These are phyloP conservation scores for Ceratobasidium sp. DNA, from an alignment of 1,284 basidiomycete genomes.

Conservation along the genomic window DNA sequence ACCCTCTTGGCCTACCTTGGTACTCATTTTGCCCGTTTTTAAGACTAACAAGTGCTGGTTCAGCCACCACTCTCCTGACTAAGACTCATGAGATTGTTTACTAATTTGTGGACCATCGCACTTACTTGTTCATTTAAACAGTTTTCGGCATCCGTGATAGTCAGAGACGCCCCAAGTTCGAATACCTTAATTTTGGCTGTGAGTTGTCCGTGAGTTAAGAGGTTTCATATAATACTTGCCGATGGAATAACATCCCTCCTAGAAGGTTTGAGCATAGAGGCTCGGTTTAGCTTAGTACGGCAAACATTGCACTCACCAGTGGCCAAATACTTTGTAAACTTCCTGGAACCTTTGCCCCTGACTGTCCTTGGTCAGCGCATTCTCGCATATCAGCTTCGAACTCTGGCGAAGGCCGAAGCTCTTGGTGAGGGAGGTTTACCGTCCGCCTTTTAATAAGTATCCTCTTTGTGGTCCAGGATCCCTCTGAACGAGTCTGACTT, in stretches of 20 bases:
- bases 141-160: background rate
- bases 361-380: background rate
- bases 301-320: background rate
- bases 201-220: background rate
- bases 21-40: background rate
- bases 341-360: constrained; percentile 6
- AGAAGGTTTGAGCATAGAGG: background rate
- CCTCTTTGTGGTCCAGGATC: constrained; percentile 1
- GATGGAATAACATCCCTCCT: constrained; percentile 24
- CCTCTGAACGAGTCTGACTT: background rate
- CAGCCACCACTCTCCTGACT: background rate
- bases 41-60: background rate
- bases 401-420: constrained; percentile 1
- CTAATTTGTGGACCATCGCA: background rate
- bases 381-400: background rate
- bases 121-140: background rate
- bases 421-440: background rate
- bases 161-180: background rate
- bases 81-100: background rate
- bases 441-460: background rate
- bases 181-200: background rate
- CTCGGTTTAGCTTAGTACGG: background rate
- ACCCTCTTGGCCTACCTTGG: background rate
- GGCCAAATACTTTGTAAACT: background rate
- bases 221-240: background rate